These are phyloP conservation scores for Polytolypa hystricis DNA, from an alignment of 2,329 filamentous ascomycete species.

Conservation along the genomic window DNA sequence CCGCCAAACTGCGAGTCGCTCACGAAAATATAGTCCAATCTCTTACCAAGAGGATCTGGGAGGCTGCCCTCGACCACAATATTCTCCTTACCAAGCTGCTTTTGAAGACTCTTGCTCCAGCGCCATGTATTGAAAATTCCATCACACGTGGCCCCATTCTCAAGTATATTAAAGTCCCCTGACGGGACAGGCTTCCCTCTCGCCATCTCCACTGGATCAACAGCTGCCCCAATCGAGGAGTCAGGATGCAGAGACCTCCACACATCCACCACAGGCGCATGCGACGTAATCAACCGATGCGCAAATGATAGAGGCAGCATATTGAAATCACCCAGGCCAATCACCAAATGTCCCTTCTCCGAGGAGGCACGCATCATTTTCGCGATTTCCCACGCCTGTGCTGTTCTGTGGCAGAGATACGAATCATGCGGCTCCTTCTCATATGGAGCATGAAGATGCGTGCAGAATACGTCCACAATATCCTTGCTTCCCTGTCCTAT, in stretches of 20 bases:
- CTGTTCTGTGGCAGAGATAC: conserved; percentile 80
- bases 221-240: conserved; percentile 64
- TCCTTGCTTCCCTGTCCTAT: conserved; percentile 55
- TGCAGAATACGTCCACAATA: conserved; percentile 81
- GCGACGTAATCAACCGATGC: conserved; percentile 68
- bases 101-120: conserved; percentile 63
- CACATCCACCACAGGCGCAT: conserved; percentile 66
- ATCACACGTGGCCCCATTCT: conserved; percentile 83
- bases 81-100: conserved; percentile 55
- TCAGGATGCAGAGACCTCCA: conserved; percentile 80
- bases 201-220: conserved; percentile 55
- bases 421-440: conserved; percentile 67
- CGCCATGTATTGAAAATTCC: conserved; percentile 85
- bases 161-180: conserved; percentile 62
- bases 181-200: conserved; percentile 59
- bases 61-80: conserved; percentile 53
- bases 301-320: conserved; percentile 82
- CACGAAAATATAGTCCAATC: conserved; percentile 91
- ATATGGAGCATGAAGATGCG: conserved; percentile 84
- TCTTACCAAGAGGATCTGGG: conserved; percentile 64
- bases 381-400: conserved; percentile 89
- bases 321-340: conserved; percentile 91
- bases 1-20: conserved; percentile 38
- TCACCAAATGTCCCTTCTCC: conserved; percentile 68
- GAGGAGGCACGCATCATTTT: conserved; percentile 76